phyloP scores from a whole-genome alignment of 768 basidiomycete species.

The Rhizopogon salebrosus region DNA sequence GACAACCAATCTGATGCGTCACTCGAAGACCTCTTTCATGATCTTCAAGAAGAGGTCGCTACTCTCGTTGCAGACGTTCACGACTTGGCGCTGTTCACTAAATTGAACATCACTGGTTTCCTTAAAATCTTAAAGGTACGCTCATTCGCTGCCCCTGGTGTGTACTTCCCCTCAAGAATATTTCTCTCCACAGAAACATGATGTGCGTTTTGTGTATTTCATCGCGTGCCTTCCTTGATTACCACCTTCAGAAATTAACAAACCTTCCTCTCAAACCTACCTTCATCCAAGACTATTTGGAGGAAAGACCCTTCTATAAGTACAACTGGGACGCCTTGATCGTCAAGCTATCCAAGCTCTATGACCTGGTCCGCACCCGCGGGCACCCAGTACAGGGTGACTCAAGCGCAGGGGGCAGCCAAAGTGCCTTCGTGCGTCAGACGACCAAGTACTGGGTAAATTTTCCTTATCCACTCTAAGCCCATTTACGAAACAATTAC shows the following conservation, averaged over 20 bases:
- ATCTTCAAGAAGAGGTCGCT: constrained; percentile 91
- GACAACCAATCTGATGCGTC: constrained; percentile 61
- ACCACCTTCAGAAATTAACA: constrained; percentile 79
- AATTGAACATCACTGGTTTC: constrained; percentile 97
- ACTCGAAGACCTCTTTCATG: constrained; percentile 81
- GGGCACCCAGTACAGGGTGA: constrained; percentile 95
- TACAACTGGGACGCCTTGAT: constrained; percentile 96
- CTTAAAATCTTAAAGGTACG: constrained; percentile 93
- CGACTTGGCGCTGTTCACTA: constrained; percentile 88
- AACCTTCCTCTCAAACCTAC: constrained; percentile 72
- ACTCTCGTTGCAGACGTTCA: constrained; percentile 91
- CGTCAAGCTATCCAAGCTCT: constrained; percentile 91
- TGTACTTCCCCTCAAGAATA: background rate
- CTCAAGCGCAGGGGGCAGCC: constrained; percentile 87
- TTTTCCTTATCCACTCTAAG: background rate
- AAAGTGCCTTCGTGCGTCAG: constrained; percentile 97
- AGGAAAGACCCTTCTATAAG: constrained; percentile 93
- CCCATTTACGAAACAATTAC: constrained; percentile 3
- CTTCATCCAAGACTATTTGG: constrained; percentile 89
- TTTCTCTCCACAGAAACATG: constrained; percentile 70
- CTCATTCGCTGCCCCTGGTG: constrained; percentile 5
- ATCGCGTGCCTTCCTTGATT: background rate
- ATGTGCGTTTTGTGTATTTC: constrained; percentile 43
- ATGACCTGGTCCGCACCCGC: constrained; percentile 91
- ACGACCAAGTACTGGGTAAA: constrained; percentile 98